phyloP scores from a whole-genome alignment of 805 yeast species.

The Hanseniaspora lachancei region DNA sequence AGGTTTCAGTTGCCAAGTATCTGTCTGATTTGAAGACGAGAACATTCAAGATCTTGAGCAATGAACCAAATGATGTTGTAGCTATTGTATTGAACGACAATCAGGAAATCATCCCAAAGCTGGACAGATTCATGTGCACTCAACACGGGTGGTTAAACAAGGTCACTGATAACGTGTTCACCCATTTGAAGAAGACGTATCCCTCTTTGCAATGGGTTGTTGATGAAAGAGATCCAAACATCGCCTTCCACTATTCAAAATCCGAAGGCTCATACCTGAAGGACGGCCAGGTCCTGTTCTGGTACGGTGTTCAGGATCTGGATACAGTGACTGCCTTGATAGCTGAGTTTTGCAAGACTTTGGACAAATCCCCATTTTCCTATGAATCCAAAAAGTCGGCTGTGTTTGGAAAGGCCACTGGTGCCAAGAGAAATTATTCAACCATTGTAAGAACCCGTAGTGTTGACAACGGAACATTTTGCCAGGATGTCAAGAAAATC shows the following conservation, averaged over 20 bases:
- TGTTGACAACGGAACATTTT: conserved; percentile 46
- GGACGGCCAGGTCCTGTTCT: conserved; percentile 79
- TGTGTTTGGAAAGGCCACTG: conserved; percentile 20
- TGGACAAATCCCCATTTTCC: conserved; percentile 23
- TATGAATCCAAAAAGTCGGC: conserved; percentile 23
- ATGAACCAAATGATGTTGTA: conserved; percentile 88
- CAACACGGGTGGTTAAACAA: conserved; percentile 94
- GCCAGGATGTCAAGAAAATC: conserved; percentile 45
- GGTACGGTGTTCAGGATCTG: conserved; percentile 76
- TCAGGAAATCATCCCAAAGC: conserved; percentile 38
- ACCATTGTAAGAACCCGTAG: conserved; percentile 40
- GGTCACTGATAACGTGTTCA: conserved; percentile 88
- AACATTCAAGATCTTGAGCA: conserved; percentile 71
- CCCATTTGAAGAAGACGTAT: conserved; percentile 63
- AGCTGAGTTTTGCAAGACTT: conserved; percentile 34
- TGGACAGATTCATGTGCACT: conserved; percentile 78
- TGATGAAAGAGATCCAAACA: conserved; percentile 77
- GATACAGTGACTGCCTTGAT: conserved; percentile 51
- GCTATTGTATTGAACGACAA: conserved; percentile 60
- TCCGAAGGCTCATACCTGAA: conserved; percentile 89
- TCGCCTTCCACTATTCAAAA: conserved; percentile 81
- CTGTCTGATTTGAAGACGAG: conserved; percentile 53
- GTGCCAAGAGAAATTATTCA: conserved; percentile 43
- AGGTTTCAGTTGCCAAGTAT: conserved; percentile 66
- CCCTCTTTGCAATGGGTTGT: conserved; percentile 73